A percentile compares a stretch with the other conserved stretches of the same genome.
phyloP scores from a whole-genome alignment of 495 filamentous ascomycete species.

The Rhypophila decipiens region DNA sequence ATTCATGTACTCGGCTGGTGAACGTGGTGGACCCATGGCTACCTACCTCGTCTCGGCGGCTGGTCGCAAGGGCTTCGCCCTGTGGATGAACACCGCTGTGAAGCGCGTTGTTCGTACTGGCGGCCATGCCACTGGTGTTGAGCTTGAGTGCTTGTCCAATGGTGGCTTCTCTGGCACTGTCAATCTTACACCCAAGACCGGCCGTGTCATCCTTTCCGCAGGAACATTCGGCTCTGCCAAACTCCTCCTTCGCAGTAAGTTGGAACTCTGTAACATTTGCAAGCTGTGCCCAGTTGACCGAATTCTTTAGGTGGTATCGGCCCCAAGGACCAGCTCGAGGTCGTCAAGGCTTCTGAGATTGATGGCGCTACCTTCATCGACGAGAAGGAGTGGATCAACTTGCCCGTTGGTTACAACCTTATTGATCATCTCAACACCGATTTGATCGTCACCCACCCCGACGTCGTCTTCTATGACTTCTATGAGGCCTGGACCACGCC shows the following conservation, averaged over 20 bases:
- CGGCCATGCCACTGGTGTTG: conserved; percentile 58
- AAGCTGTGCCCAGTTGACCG: neutral
- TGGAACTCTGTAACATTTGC: neutral
- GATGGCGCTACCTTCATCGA: conserved; percentile 46
- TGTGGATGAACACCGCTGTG: conserved; percentile 59
- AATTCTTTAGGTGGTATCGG: conserved; percentile 49
- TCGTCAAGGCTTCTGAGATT: conserved; percentile 46
- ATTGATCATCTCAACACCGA: conserved; percentile 70
- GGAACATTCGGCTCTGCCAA: conserved; percentile 70
- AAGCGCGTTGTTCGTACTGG: conserved; percentile 56
- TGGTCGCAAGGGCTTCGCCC: conserved; percentile 54
- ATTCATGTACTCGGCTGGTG: conserved; percentile 63
- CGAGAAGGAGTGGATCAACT: conserved; percentile 55
- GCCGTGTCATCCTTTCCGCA: conserved; percentile 61
- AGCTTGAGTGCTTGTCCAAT: conserved; percentile 50
- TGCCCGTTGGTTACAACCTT: conserved; percentile 69
- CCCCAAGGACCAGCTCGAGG: conserved; percentile 50
- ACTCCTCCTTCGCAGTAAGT: conserved; percentile 49
- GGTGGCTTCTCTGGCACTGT: conserved; percentile 54
- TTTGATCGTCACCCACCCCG: conserved; percentile 54
- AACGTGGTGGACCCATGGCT: conserved; percentile 64
- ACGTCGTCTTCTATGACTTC: conserved; percentile 60
- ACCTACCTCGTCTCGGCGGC: conserved; percentile 65
- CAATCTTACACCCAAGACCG: conserved; percentile 49
- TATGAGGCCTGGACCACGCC: conserved; percentile 51